Percentiles rank a stretch among this genome's conserved stretches.
These are phyloP conservation scores for Trichocladium antarcticum DNA, from an alignment of 495 filamentous ascomycete species.

Conservation along the genomic window DNA sequence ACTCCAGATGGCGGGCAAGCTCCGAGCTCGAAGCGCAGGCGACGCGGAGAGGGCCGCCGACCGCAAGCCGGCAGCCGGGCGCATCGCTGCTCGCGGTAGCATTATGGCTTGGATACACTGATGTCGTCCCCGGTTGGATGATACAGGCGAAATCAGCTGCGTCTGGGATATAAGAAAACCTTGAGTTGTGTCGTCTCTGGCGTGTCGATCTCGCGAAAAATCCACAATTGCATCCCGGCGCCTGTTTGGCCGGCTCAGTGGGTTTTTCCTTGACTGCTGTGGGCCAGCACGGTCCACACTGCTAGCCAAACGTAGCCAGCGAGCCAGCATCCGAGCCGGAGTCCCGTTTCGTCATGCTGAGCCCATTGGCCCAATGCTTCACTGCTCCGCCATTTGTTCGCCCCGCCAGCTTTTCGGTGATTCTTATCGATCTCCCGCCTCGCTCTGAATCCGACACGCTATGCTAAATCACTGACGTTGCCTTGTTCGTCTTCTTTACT, in stretches of 20 bases:
- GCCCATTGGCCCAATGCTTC: conserved; percentile 7
- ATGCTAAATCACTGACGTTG: no score
- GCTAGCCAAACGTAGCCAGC: no score
- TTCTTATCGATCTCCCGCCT: no score
- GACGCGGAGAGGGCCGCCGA: conserved; percentile 21
- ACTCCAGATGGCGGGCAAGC: conserved; percentile 24
- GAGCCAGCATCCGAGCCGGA: neutral
- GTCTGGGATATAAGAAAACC: neutral
- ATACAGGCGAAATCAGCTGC: neutral
- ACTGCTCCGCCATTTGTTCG: neutral
- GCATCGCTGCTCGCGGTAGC: conserved; percentile 34
- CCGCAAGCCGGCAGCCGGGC: conserved; percentile 21
- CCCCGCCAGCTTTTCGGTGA: neutral
- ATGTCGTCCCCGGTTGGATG: no score
- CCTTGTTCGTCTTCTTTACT: neutral
- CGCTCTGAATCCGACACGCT: no score
- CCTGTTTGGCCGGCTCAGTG: neutral
- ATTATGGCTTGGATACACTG: conserved; percentile 21
- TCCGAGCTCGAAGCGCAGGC: conserved; percentile 15
- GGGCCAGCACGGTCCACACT: conserved; percentile 2
- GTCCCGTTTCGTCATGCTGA: conserved; percentile 10
- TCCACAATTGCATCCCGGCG: neutral
- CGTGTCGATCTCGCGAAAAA: neutral
- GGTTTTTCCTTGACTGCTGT: neutral
- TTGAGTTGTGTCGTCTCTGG: neutral